Base-by-base conservation (phyloP, 495 filamentous ascomycete genomes). In the Hypoxylon crocopeplum region DNA sequence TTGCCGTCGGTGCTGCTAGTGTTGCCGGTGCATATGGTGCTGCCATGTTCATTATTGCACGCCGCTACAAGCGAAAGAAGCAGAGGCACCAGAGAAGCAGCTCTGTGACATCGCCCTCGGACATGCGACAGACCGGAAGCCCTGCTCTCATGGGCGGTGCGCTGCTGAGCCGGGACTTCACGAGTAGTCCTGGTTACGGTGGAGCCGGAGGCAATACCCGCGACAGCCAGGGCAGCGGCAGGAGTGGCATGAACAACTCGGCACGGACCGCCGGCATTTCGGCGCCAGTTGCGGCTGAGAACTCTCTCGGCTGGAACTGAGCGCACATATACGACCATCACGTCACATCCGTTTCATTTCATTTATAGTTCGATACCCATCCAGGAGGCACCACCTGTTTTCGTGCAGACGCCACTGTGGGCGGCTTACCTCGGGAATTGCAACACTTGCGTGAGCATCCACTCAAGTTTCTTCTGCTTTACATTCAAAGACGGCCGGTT, bases 231-330 rank as follows among this genome's bases (percentile, higher is more conserved):
- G 82, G 88, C 64, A 91, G 85, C 65, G 82, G 80, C 62, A 80
- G 88, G 58, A 89, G 86, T 66, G 83, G 82, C 17, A 86, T 86
- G 71, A 86, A 87, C 72, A 84, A 84, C 80, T 91, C 89, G 70
- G 88, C 88, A 42, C 78, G 88, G 62, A 86, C 85, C 42, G 75
- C 82, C 59, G 81, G 83, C 69, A 92, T 92, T 62, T 89, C 86
- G 34, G 86, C 84, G 44, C 94, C 94, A 3, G 90, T 98, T 54
- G 95, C 93, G 81, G 90, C 93, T 34, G 94, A 97, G 80, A 98
- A 98, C 79, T 96, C 92, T 46, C 84, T 98, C 58, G 94, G 94
- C 59, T 98, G 94, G 94, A 97, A 96, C 78, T 98, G 84, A 84
- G 76, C 48, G 21, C 58, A 60, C 44, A 48, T 50, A 63, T 48